Evolutionary conservation across 2,329 filamentous ascomycete genomes (phyloP), one percentile per base, ranked within the genome.

Genomic region (Drechslera avenae): DNA sequence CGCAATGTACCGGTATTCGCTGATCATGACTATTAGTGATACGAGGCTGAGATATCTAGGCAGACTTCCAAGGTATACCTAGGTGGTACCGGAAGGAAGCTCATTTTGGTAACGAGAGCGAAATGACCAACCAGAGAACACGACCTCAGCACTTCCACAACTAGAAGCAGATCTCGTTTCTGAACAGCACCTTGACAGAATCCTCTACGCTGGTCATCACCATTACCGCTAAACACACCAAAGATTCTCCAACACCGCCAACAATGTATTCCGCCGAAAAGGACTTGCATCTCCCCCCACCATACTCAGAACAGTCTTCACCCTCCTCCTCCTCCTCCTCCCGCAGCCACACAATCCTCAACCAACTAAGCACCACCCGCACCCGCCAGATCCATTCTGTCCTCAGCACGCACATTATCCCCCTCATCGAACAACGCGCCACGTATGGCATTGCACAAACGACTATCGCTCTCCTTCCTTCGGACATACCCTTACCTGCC

Each of bases 391-490:
- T 80, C 44, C 60, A 68, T 18, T 55, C 69, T 26, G 63, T 78
- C 13, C 69, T 79, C 23, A 60, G 68, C 23, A 66, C 56, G 2
- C 66, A 75, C 52, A 72, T 80, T 49, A 70, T 75, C 23, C 77
- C 78, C 1, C 59, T 76, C 14, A 62, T 80, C 39, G 60, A 71
- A 46, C 52, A 68, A 10, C 74, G 75, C 54, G 73, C 73, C 32
- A 60, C 68, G 9, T 72, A 73, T 26, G 77, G 76, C 21, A 72
- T 79, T 32, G 73, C 75, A 13, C 73, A 73, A 52, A 76, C 75
- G 12, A 76, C 71, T 10, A 73, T 79, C 50, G 68, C 78, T 26
- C 66, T 80, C 12, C 62, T 80, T 0, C 77, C 77, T 8, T 77
- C 76, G 3, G 74, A 77, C 51, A 69, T 75, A 8, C 63, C 67